phyloP scores from a whole-genome alignment of 805 yeast species.

The Pichia ethanolica region DNA sequence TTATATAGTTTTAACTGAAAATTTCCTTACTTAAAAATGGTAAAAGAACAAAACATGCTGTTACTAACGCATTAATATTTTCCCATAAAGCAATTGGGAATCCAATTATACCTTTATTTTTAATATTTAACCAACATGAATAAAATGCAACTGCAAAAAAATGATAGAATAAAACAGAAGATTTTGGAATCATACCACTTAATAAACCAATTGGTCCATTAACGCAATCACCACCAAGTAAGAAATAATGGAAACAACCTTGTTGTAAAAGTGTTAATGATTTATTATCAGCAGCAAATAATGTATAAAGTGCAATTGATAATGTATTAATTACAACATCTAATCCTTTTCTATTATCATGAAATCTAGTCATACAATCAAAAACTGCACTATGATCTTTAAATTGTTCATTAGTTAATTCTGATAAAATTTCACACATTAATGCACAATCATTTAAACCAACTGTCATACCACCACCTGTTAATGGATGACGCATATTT shows the following conservation, averaged over 20 bases:
- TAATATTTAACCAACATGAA: constrained; percentile 63
- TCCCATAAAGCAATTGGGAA: constrained; percentile 68
- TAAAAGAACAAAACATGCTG: constrained; percentile 72
- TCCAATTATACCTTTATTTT: constrained; percentile 54
- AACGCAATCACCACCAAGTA: constrained; percentile 75
- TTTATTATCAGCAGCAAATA: constrained; percentile 79
- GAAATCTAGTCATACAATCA: constrained; percentile 58
- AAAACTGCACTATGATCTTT: constrained; percentile 49
- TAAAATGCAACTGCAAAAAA: constrained; percentile 89
- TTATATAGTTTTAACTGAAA: constrained; percentile 11
- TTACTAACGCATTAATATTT: constrained; percentile 56
- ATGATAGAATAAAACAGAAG: constrained; percentile 69
- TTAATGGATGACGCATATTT: constrained; percentile 96
- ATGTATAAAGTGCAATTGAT: constrained; percentile 80
- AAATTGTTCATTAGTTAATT: constrained; percentile 46
- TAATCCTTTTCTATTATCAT: constrained; percentile 65
- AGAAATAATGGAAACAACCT: constrained; percentile 87
- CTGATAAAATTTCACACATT: constrained; percentile 55
- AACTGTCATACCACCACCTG: constrained; percentile 99
- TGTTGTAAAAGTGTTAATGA: constrained; percentile 63
- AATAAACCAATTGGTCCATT: constrained; percentile 75
- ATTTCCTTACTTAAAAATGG: constrained; percentile 51
- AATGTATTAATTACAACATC: constrained; percentile 85
- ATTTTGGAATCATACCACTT: constrained; percentile 73
- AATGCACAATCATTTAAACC: constrained; percentile 80